Evolutionary conservation across 2,329 filamentous ascomycete species (phyloP), one percentile per base, ranked within the genome.

Genomic region (Fusarium lyarnte): DNA sequence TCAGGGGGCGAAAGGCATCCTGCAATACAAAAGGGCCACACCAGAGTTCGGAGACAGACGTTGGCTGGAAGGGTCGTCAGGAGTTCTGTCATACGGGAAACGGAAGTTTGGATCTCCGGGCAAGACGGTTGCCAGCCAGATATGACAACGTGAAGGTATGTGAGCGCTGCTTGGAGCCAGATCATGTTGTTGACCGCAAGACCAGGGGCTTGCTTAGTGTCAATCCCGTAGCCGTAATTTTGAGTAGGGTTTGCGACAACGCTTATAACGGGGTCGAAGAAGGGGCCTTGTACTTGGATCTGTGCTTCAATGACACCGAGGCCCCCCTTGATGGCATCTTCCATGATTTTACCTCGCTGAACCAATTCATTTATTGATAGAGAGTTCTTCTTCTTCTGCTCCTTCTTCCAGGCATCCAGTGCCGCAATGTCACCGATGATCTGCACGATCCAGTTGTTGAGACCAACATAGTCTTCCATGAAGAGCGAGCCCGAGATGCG

Each of bases 381-480:
- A 1, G 81, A 82, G 8, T 85, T 85, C 8, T 77, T 72, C 51
- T 77, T 76, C 52, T 81, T 84, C 67, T 83, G 83, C 27, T 84
- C 79, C 72, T 85, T 85, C 79, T 90, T 91, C 85, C 87, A 89
- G 3, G 85, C 82, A 57, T 88, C 84, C 11, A 92, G 81, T 2
- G 83, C 78, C 19, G 88, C 82, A 51, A 89, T 85, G 25, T 88
- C 84, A 17, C 85, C 86, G 46, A 92, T 84, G n/a, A 85, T 80
- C 49, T 87, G 79, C 49, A 91, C 72, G 2, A 85, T 85, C 87
- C 87, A 89, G 77, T 90, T 91, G 47, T 87, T 81, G 66, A 88
- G 83, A 4, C 89, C 89, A 43, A 88, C 79, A 53, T 88, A 85
- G 36, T 86, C 84, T 53, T 87, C 84, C 60, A 90, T 81, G 55